These are phyloP conservation scores for Oryza coarctata DNA, from an alignment of 176 grass and related monocot species.

Conservation along the genomic window DNA sequence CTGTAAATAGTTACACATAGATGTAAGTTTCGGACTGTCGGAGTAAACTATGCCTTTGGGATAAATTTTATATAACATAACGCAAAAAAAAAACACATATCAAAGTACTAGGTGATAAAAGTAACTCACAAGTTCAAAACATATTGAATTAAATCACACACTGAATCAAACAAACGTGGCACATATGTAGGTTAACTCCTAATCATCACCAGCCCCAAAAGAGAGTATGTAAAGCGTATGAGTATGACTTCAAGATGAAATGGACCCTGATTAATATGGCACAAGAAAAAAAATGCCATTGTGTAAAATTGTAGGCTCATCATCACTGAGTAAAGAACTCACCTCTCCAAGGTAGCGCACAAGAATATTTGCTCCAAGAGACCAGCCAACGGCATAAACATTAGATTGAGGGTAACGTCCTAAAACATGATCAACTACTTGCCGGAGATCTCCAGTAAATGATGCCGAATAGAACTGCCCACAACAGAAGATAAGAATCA, in stretches of 20 bases:
- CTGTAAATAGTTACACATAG: slow-evolving; percentile 40
- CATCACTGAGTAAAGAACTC: slow-evolving; percentile 17
- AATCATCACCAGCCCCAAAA: slow-evolving; percentile 1
- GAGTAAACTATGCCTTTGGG: slow-evolving; percentile 1
- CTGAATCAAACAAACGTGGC: background rate
- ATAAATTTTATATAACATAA: slow-evolving; percentile 6
- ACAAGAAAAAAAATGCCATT: background rate
- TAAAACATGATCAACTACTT: slow-evolving; percentile 66
- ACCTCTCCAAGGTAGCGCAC: slow-evolving; percentile 94
- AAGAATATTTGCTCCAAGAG: slow-evolving; percentile 98
- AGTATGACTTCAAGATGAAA: slow-evolving; percentile 17
- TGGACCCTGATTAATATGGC: background rate
- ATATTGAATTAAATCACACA: background rate
- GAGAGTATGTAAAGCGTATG: background rate
- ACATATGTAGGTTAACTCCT: slow-evolving; percentile 8
- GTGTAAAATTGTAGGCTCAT: background rate
- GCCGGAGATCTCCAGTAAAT: slow-evolving; percentile 84
- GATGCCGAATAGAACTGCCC: slow-evolving; percentile 92
- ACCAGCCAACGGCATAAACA: slow-evolving; percentile 88
- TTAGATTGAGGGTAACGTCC: slow-evolving; percentile 62
- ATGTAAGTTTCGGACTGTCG: background rate
- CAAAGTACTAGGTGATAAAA: background rate
- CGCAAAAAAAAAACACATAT: background rate
- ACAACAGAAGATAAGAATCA: slow-evolving; percentile 34
- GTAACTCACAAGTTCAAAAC: background rate